Base-by-base conservation (phyloP, 495 filamentous ascomycete genomes). In the Glutinoglossum americanum region DNA sequence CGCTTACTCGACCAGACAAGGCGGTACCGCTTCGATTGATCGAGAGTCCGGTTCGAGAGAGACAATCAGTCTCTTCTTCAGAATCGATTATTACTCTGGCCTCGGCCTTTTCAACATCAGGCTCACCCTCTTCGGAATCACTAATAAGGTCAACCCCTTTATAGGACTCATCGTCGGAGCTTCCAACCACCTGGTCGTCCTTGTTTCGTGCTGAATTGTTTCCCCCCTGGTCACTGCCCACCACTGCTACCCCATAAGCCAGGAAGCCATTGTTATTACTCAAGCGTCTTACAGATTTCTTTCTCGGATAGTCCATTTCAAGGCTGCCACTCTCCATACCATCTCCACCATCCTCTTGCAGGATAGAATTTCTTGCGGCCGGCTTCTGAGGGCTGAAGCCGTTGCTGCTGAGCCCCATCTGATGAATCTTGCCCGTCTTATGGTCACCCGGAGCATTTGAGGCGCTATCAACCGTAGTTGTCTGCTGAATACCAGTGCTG, bases 101-200 rank as follows among this genome's bases (percentile, higher is more conserved):
- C 74, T 92, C 85, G 62, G 78, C 71, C 69, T 80, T 76, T 62
- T 81, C 75, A 27, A 87, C 74, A 71, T 81, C 78, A 64, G 80
- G 75, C 62, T 87, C 83, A 66, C 87, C 83, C 54, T 85, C 82
- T 60, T 86, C 83, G 9, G 76, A 82, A 51, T 89, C 85, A 57
- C 77, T 83, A 59, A 93, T 83, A 39, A 85, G 78, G 61, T 89
- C 82, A 35, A 90, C 80, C 19, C 74, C 85, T 15, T 80, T 81
- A 64, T 85, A 84, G 49, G 75, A 76, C 57, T 83, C 81, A 57
- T 88, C 81, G 59, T 84, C 78, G 6, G 80, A 78, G 33, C 51
- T 70, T 70, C 23, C 66, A 62, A 60, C 70, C 69, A 25, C 49
- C 26, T 30, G 25, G 2, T 5, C 26, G 8, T 53, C 30, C 69